Base-by-base conservation (phyloP, 148 eudicot species). In the Camellia lanceoleosa region DNA sequence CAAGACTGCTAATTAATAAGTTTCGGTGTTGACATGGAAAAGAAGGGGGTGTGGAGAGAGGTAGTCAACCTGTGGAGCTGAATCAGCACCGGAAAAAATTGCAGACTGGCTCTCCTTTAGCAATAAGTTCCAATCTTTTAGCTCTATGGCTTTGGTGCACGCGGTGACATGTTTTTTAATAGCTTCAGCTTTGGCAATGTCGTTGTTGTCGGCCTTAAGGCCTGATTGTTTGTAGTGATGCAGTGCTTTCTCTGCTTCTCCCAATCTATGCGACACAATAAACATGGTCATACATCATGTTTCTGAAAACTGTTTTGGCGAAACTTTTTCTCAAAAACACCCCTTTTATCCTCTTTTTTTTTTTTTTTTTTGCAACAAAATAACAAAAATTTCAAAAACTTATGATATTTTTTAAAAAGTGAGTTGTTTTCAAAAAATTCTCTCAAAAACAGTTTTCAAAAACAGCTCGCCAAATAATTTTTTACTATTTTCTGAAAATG, bases 191-290 rank as follows among this genome's bases (percentile, higher is more conserved):
- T 73, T 86, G 59, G 84, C 81, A 46, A 88, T 81, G 44, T 89
- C 91, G 9, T 72, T 61, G 5, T 71, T 49, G 70, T 71, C 80
- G 13, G 89, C 85, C 73, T 87, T 81, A 18, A 79, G 60, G 5
- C 95, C 94, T 46, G 90, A 89, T 38, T 82, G 75, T 47, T 81
- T 78, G 77, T 84, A 85, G 76, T 91, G 95, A 14, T 84, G 46
- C 71, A 90, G 18, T 16, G 97, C 91, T 65, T 89, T 88, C 79
- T 91, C 94, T 82, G 94, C 84, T 64, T 75, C 86, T 49, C 97
- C 95, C 67, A 93, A 83, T 78, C 95, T 93, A 47, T 51, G 15
- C 30, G 19, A 81, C 74, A 69, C 77, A 68, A 49, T 16, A 63
- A 2, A 2, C 9, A 3, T 43, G 7, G 10, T 6, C 6, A n/a